Base-by-base conservation (phyloP, 2,329 filamentous ascomycete genomes). In the Neonectria magnoliae region DNA sequence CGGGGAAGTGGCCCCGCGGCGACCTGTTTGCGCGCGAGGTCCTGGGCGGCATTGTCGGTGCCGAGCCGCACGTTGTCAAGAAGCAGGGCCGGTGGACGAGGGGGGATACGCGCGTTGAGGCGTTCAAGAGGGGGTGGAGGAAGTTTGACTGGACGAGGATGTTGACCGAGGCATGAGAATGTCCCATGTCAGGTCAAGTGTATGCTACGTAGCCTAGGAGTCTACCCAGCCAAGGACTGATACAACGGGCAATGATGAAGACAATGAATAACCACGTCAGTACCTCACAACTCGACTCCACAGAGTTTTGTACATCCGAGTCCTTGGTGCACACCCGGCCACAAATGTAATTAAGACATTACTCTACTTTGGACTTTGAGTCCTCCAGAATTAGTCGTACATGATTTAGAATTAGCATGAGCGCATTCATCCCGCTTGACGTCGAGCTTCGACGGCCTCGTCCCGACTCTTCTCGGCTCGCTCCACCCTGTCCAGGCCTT, bases 21-120 rank as follows among this genome's bases (percentile, higher is more conserved):
- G 96, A 99, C 79, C 78, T 98, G 18, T 99, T 99, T 77, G 96
- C 96, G 2, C 84, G 96, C 59, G 96, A 98, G 81, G 88, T 97
- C 7, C 84, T 99, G 41, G 96, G 94, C 0, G 96, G 95, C 2
- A 98, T 99, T 89, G 80, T 98, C 57, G 94, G 97, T 78, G 85
- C 88, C 25, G 93, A 90, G 68, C 89, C 92, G 3, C 91, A 97
- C 70, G 84, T 97, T 14, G 90, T 97, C 69, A 98, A 96, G 85
- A 92, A 90, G 78, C 94, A 98, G 80, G 96, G 95, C 1, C 84
- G 91, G 62, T 99, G 96, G 96, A 85, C 84, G 16, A 88, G 87
- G 76, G 87, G 86, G 4, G 91, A 91, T 71, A 85, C 86, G 14
- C 89, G 90, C 68, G 83, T 92, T 1, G 93, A 95, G 3, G 88